phyloP scores from a whole-genome alignment of 2,329 filamentous ascomycete genomes.

The Thelonectria olida region DNA sequence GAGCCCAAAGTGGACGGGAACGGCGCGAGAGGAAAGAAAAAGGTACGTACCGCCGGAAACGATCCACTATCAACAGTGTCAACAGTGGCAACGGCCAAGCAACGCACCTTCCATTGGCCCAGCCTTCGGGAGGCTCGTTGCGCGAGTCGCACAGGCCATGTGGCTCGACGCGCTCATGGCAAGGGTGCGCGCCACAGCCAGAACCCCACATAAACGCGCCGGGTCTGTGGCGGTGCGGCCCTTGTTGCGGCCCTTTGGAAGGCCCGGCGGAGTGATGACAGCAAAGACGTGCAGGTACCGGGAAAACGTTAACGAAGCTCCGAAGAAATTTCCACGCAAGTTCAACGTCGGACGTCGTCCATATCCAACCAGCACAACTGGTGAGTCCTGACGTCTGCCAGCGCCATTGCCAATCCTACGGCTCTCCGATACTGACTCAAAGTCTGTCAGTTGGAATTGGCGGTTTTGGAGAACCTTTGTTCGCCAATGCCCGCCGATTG shows the following conservation, averaged over 20 bases:
- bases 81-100: conserved; percentile 66
- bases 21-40: conserved; percentile 21
- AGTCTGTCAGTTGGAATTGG: conserved; percentile 19
- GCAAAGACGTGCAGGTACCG: conserved; percentile 11
- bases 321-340: conserved; percentile 41
- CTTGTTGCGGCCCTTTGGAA: neutral
- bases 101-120: conserved; percentile 61
- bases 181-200: conserved; percentile 16
- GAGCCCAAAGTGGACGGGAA: conserved; percentile 26
- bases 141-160: conserved; percentile 35
- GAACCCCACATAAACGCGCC: conserved; percentile 23
- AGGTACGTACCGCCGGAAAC: conserved; percentile 33
- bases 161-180: conserved; percentile 39
- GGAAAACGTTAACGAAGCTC: conserved; percentile 39
- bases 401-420: conserved; percentile 25
- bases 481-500: conserved; percentile 14
- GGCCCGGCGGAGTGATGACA: neutral
- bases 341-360: conserved; percentile 20
- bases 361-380: conserved; percentile 23
- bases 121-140: conserved; percentile 30
- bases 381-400: conserved; percentile 29
- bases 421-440: conserved; percentile 15
- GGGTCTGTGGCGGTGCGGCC: conserved; percentile 35
- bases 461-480: conserved; percentile 11
- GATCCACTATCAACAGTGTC: conserved; percentile 58